phyloP scores from a whole-genome alignment of 306 rosid species.

The Cucumis sativus region Cucumber_9930_V3 NC_026655.2:10198001-10198500 shows the following conservation, averaged over 20 bases:
- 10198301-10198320: slow-evolving; percentile 49
- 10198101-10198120: slow-evolving; percentile 11
- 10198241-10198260: slow-evolving; percentile 26
- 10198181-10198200: neutral
- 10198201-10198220: neutral
- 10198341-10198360: slow-evolving; percentile 25
- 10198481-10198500: no score
- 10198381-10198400: no score
- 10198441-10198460: no score
- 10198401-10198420: no score
- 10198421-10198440: no score
- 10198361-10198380: no score
- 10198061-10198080: slow-evolving; percentile 8
- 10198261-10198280: slow-evolving; percentile 32
- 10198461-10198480: no score
- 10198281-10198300: slow-evolving; percentile 35
- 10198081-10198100: neutral
- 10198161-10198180: slow-evolving; percentile 2
- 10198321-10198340: slow-evolving; percentile 54
- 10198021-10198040: neutral
- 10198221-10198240: slow-evolving; percentile 27
- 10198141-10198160: neutral
- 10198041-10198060: slow-evolving; percentile 9
- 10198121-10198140: neutral
- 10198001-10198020: neutral